Evolutionary conservation across 768 basidiomycete species (phyloP), one percentile per base, ranked within the genome.

Genomic region (Amanita exitialis): DNA sequence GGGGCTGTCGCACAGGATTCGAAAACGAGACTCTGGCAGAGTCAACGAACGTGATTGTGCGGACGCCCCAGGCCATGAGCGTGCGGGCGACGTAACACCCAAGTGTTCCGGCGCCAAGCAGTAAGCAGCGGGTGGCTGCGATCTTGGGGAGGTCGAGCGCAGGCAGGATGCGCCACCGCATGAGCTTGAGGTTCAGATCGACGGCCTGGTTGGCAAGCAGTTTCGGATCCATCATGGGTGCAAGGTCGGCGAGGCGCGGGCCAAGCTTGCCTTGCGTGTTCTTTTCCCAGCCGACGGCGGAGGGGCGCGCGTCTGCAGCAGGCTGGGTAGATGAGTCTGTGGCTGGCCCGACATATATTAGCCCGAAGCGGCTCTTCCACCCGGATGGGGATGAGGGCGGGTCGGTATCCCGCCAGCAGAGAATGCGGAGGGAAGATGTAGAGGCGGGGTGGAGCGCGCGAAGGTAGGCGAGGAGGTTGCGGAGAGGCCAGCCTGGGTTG

Each of bases 151-250:
- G 75, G 56, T 98, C 79, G 44, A 99, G 80, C 1, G 78, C 69
- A 12, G 96, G 96, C 16, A 98, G 71, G 56, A 98, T 92, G 16
- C 95, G 79, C 95, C 95, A 98, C 16, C 91, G 79, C 95, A 99
- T 98, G 37, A 99, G 76, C 63, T 97, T 97, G 44, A 98, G 72
- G 62, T 98, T 99, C 36, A 99, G 72, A 66, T 97, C 93, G n/a
- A 98, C 92, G 0, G 96, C 96, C 66, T 99, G 95, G 56, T 90
- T 83, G 0, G 95, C 94, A 4, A 98, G 77, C 90, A 82, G 75
- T 3, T 75, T 70, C 0, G 95, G 96, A 64, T 97, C 94, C 93
- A 98, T 96, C 83, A 93, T 89, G 0, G 93, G 87, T 7, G 87
- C 93, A 15, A 99, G 66, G 67, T 98, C 93, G 0, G 94, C 93